A percentile compares a stretch with the other conserved stretches of the same genome.
Conservation (phyloP, 2,329 filamentous ascomycete genomes). For the Hypoxylon sp. region DNA sequence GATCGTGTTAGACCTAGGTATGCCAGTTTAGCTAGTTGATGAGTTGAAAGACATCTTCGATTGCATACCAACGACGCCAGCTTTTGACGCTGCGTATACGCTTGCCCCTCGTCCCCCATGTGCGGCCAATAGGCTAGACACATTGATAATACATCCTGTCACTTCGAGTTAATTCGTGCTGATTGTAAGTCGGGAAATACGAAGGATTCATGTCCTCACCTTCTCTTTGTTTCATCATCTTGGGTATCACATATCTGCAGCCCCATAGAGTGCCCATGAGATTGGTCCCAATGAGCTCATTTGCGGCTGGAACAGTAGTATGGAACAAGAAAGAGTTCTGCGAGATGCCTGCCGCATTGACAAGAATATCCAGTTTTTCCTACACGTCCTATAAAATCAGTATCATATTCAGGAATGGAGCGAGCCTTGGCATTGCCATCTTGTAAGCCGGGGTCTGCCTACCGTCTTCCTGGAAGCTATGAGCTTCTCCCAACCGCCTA, state of each 20-base stretch:
- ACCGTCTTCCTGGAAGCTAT: slow-evolving; percentile 22
- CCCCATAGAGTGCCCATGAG: slow-evolving; percentile 74
- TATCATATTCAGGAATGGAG: not conserved
- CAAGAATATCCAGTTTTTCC: slow-evolving; percentile 67
- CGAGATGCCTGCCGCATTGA: slow-evolving; percentile 84
- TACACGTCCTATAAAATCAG: slow-evolving; percentile 23
- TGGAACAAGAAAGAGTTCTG: slow-evolving; percentile 74
- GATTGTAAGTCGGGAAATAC: not conserved
- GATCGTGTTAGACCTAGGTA: slow-evolving; percentile 74
- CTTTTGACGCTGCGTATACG: slow-evolving; percentile 84
- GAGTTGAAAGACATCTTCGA: slow-evolving; percentile 29
- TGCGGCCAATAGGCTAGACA: slow-evolving; percentile 80
- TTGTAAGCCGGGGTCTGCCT: slow-evolving; percentile 11
- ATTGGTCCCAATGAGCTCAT: slow-evolving; percentile 76
- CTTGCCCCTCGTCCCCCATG: slow-evolving; percentile 78
- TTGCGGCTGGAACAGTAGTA: slow-evolving; percentile 64
- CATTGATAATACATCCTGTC: slow-evolving; percentile 80
- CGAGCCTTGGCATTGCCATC: not conserved
- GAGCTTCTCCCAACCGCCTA: slow-evolving; percentile 41
- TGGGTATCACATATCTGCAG: slow-evolving; percentile 66
- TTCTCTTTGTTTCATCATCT: slow-evolving; percentile 59
- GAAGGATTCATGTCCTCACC: slow-evolving; percentile 38
- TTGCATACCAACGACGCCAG: slow-evolving; percentile 76
- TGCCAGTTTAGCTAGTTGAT: slow-evolving; percentile 31
- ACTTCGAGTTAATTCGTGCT: slow-evolving; percentile 14